Evolutionary conservation across 139 green algal species (phyloP), one percentile per base, ranked within the genome.

Genomic region (Nannochloris sp.): DNA sequence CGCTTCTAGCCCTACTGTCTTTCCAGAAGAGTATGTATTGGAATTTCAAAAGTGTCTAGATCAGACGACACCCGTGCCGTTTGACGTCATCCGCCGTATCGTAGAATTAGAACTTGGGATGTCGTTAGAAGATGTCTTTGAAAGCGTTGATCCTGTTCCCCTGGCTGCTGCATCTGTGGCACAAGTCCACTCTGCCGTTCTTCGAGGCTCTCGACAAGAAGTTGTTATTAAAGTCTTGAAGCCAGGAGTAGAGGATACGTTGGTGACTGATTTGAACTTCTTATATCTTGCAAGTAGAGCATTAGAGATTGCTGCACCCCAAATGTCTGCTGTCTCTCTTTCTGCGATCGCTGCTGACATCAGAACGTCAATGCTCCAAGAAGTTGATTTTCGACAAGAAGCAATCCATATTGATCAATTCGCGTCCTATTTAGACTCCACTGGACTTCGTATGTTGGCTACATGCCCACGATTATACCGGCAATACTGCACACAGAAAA

Each of bases 21-120:
- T 99, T 64, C 93, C 90, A 0, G 71, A 83, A 33, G 90, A 97
- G 47, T 98, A 96, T 56, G 93, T 98, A 9, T 15, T 85, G 33
- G 93, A 99, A 80, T 97, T 99, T 33, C 89, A 97, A 60, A 93
- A 87, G 64, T 97, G 90, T 67, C 75, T 99, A n/a, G 93, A 99
- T 80, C 68, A 73, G 29, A 93, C 92, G 4, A 77, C 89, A 4
- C 73, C 87, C 0, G 84, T 96, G 65, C 73, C 85, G 1, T 99
- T 87, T 65, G 38, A 54, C 1, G 47, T 62, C 24, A 91, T 99
- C 25, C 69, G 60, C 45, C 47, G 24, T 4, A 83, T 64, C 8
- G 64, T 85, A 4, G 67, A 83, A 61, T 15, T 53, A 4, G 88
- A 98, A 45, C 70, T 97, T 39, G 64, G 70, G 4, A 57, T 76